These are phyloP conservation scores for Scalesia atractyloides DNA, from an alignment of 129 eudicot genomes.

Conservation along the genomic window DNA sequence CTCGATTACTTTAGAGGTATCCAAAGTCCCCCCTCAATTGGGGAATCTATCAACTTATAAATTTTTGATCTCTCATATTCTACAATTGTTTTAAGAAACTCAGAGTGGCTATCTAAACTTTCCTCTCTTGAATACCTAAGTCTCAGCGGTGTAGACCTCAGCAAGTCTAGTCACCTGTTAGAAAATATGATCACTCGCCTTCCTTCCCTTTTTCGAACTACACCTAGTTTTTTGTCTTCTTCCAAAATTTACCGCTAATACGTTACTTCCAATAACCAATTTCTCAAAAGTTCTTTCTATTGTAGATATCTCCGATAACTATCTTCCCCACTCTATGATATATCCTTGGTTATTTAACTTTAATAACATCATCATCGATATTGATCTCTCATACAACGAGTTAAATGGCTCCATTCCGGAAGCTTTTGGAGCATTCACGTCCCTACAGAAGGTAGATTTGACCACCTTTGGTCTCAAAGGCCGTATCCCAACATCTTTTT, in stretches of 20 bases:
- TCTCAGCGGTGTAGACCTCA: constrained; percentile 19
- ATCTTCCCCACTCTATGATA: constrained; percentile 17
- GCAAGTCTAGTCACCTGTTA: constrained; percentile 10
- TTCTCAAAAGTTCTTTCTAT: constrained; percentile 20
- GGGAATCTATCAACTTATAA: constrained; percentile 22
- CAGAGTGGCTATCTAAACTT: constrained; percentile 36
- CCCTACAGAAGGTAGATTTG: constrained; percentile 28
- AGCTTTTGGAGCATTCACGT: constrained; percentile 13
- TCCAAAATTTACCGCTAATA: not conserved
- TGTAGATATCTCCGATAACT: constrained; percentile 17
- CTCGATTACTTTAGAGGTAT: not conserved
- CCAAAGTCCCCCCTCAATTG: constrained; percentile 18
- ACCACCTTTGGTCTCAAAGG: constrained; percentile 19
- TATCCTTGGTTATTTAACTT: constrained; percentile 45
- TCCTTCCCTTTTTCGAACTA: constrained; percentile 23
- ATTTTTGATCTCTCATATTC: constrained; percentile 25
- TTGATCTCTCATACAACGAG: constrained; percentile 22
- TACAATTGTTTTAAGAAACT: not conserved
- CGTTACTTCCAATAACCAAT: constrained; percentile 10
- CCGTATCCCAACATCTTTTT: constrained; percentile 28
- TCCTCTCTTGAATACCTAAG: constrained; percentile 16
- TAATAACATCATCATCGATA: constrained; percentile 13
- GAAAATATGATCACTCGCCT: constrained; percentile 13
- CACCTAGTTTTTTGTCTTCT: constrained; percentile 23
- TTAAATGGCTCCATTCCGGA: constrained; percentile 36